phyloP scores from a whole-genome alignment of 371 early-diverging fungal species.

The Lichtheimia corymbifera region DNA sequence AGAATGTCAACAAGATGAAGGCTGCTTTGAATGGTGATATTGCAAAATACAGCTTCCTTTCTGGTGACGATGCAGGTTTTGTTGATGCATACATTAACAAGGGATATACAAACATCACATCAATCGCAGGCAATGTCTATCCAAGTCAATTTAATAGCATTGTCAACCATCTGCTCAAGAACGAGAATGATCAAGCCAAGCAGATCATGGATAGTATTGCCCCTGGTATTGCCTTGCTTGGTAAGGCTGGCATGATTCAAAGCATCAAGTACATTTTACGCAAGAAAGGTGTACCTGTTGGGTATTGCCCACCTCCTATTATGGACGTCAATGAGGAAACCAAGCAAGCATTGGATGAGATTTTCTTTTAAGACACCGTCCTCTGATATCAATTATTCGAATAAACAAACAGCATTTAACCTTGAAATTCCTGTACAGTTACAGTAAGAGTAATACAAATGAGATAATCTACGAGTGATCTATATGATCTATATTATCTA shows the following conservation, averaged over 20 bases:
- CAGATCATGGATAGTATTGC: constrained; percentile 4
- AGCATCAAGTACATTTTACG: constrained; percentile 31
- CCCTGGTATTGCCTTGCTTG: constrained; percentile 11
- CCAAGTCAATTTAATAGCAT: constrained; percentile 14
- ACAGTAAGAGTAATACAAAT: too few relatives aligned
- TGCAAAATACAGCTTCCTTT: constrained; percentile 15
- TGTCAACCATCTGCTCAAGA: constrained; percentile 10
- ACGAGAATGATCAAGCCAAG: constrained; percentile 17
- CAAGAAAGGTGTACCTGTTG: constrained; percentile 23
- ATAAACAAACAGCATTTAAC: too few relatives aligned
- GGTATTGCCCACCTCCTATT: constrained; percentile 27
- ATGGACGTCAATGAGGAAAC: constrained; percentile 15
- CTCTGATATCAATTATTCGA: too few relatives aligned
- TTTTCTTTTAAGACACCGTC: background rate
- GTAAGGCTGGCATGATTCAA: constrained; percentile 18
- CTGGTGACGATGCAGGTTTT: constrained; percentile 17
- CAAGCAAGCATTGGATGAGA: constrained; percentile 3
- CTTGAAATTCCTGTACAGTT: too few relatives aligned
- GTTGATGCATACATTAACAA: constrained; percentile 11
- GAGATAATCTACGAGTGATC: too few relatives aligned
- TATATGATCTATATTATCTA: too few relatives aligned
- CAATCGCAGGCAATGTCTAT: constrained; percentile 26
- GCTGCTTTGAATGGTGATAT: background rate
- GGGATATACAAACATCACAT: constrained; percentile 27
- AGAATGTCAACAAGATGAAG: constrained; percentile 25